Conservation (phyloP, 169 alveolate genomes). For the Neospora caninum region DNA sequence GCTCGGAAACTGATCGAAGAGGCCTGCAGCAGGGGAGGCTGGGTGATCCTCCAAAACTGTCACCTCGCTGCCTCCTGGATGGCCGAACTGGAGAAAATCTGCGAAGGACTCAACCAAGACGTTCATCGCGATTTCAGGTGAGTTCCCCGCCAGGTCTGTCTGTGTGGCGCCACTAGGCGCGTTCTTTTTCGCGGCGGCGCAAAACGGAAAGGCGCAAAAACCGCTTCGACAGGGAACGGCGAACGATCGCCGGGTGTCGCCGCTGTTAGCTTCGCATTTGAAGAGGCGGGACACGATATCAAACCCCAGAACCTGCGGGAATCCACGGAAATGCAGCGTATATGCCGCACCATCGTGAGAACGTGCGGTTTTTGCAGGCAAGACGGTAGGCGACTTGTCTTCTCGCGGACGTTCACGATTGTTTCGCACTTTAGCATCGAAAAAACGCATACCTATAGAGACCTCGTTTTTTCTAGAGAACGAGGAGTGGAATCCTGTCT, state of each 20-base stretch:
- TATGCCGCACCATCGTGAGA: too few relatives aligned
- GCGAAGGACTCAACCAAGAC: slow-evolving; percentile 77
- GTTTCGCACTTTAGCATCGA: too few relatives aligned
- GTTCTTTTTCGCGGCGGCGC: not conserved
- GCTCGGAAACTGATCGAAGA: slow-evolving; percentile 92
- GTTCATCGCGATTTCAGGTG: slow-evolving; percentile 79
- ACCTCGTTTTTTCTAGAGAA: too few relatives aligned
- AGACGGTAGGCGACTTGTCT: too few relatives aligned
- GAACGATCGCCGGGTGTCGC: not conserved
- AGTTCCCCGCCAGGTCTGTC: slow-evolving; percentile 76
- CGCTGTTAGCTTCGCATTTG: too few relatives aligned
- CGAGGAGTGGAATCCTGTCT: too few relatives aligned
- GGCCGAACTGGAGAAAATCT: slow-evolving; percentile 91
- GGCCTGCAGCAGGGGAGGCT: slow-evolving; percentile 87
- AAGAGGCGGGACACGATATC: too few relatives aligned
- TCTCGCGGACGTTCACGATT: too few relatives aligned
- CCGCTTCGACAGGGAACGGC: not conserved
- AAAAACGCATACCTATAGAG: too few relatives aligned
- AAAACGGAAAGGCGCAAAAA: not conserved
- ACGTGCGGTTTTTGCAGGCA: too few relatives aligned
- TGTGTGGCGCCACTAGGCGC: not conserved
- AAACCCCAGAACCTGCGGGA: too few relatives aligned
- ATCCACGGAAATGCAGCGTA: too few relatives aligned
- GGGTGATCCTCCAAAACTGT: slow-evolving; percentile 94
- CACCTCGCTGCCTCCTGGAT: slow-evolving; percentile 94